Percentiles rank a stretch among this genome's conserved stretches.
These are phyloP conservation scores for Beauveria brongniartii DNA, from an alignment of 2,329 filamentous ascomycete species.

Conservation along the genomic window DNA sequence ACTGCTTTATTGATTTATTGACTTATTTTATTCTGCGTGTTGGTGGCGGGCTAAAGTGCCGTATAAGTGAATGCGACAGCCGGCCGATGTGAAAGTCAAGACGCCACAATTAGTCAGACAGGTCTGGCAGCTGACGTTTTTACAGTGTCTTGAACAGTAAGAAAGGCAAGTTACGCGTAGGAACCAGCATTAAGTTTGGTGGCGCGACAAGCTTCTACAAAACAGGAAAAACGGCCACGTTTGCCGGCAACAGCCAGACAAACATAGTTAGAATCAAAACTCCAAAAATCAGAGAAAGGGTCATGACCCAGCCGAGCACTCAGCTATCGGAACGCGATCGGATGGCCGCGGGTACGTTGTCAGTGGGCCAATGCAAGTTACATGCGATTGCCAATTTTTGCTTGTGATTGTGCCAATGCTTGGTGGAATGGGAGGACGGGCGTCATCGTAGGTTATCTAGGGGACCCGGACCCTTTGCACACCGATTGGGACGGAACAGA, in stretches of 20 bases:
- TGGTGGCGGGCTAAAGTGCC: too few species aligned
- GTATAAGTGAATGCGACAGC: too few species aligned
- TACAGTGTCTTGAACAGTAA: neutral
- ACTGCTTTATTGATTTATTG: too few species aligned
- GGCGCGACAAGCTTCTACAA: neutral
- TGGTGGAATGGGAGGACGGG: neutral
- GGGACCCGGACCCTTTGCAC: neutral
- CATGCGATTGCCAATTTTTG: neutral
- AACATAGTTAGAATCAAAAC: neutral
- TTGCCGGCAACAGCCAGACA: neutral
- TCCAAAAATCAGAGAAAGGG: neutral
- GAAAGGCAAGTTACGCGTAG: neutral
- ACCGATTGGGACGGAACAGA: neutral
- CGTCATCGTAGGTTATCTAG: neutral
- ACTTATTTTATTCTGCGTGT: too few species aligned
- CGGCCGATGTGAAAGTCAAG: neutral
- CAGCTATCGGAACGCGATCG: neutral
- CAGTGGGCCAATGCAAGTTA: neutral
- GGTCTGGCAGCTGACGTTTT: too few species aligned
- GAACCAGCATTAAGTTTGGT: neutral
- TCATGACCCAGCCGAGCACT: neutral
- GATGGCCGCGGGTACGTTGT: neutral
- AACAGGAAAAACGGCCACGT: too few species aligned
- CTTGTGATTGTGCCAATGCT: constrained; percentile 1
- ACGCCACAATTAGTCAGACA: neutral